Evolutionary conservation across 257 asterid genomes (phyloP), one percentile per base, ranked within the genome.

Genomic region (Plantago elongata): DNA sequence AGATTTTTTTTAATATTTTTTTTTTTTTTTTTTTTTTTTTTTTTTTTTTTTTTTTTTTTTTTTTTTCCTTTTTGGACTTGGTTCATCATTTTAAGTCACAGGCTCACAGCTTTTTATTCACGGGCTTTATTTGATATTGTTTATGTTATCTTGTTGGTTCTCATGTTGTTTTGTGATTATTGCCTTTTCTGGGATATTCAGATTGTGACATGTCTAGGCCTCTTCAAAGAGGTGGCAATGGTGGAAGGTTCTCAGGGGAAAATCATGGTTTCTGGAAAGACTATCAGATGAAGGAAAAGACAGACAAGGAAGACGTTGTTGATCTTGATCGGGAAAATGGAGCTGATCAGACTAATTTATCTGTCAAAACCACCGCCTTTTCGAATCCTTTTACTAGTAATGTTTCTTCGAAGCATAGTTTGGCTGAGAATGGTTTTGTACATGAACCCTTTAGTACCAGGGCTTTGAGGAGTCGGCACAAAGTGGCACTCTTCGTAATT

Each of bases 191-290:
- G 48, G 69, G 45, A 79, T 70, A 61, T 64, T 60, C 79, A 82
- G 95, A 83, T 64, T 66, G 60, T 70, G 71, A 66, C 50, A 93
- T 93, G 99, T 69, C 94, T 13, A 87, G 92, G 85, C 94, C 97
- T 74, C 96, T 83, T 61, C 90, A 96, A 75, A 95, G 99, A 73
- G 80, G 78, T 65, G 90, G 91, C 58, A 92, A 89, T 52, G 64
- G 49, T 13, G 88, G 84, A 52, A 81, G 86, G 58, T 72, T 77
- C 47, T 77, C 82, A 1, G 90, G 78, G 40, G 78, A 75, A 70
- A 78, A 63, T 61, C 78, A 71, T 69, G 88, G 84, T 76, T 72
- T 72, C n/a, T 83, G 83, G 89, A 90, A 82, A 65, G 95, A 87
- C 38, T 87, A 93, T 68, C 95, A 82, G 77, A 82, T 76, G 97